Evolutionary conservation across 805 yeast genomes (phyloP).

Genomic region (Yamadazyma nakazawae): DNA sequence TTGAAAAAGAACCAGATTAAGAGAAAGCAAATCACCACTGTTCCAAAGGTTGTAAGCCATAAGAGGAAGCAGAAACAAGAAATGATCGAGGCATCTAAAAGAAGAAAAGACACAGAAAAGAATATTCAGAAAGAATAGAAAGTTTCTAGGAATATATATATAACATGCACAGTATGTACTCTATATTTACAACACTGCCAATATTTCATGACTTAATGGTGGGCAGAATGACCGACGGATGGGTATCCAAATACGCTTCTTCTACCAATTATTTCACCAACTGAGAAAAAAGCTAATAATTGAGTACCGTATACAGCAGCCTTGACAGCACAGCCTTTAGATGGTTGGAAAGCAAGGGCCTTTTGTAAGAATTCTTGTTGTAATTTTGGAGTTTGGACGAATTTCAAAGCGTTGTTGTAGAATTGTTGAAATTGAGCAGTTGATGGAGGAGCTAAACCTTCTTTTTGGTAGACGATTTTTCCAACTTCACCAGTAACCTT

Average conservation of each 20-base stretch:
- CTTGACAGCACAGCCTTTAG: conserved; percentile 57
- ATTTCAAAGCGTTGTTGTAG: conserved; percentile 47
- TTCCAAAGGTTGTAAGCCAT: conserved; percentile 62
- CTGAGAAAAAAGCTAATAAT: conserved; percentile 83
- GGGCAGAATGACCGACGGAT: conserved; percentile 45
- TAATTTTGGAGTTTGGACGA: conserved; percentile 39
- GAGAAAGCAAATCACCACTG: conserved; percentile 80
- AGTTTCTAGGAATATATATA: conserved; percentile 4
- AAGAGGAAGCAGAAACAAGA: conserved; percentile 61
- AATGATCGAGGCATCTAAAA: conserved; percentile 76
- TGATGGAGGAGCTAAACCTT: conserved; percentile 91
- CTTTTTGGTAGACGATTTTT: conserved; percentile 83
- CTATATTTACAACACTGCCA: not conserved
- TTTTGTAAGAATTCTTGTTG: conserved; percentile 57
- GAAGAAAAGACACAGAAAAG: conserved; percentile 40
- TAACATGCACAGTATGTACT: not conserved
- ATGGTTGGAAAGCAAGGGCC: conserved; percentile 43
- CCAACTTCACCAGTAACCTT: conserved; percentile 63
- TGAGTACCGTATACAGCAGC: conserved; percentile 79
- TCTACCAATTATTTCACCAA: conserved; percentile 97
- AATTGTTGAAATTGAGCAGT: conserved; percentile 71
- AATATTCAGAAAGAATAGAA: not conserved
- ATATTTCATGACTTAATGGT: conserved; percentile 19
- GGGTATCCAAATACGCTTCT: conserved; percentile 91
- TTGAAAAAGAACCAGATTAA: conserved; percentile 57